A percentile compares a stretch with the other conserved stretches of the same genome.
Conservation (phyloP, 2,329 filamentous ascomycete genomes). For the Colletotrichum noveboracense region DNA sequence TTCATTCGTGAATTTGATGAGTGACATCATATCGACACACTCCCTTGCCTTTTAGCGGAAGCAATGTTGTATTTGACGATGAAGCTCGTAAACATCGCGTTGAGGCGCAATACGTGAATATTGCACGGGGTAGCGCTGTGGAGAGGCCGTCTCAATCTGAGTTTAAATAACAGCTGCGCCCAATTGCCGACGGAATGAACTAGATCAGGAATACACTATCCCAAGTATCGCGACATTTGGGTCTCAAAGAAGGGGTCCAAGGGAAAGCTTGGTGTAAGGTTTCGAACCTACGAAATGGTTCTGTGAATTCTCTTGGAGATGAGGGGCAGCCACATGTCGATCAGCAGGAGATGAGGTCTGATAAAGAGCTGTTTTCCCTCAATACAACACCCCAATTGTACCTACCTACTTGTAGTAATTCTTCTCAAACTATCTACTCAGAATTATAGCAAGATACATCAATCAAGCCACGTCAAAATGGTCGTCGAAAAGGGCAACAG, state of each 20-base stretch:
- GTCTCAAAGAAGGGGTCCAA: background rate
- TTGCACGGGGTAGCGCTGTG: background rate
- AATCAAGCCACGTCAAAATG: background rate
- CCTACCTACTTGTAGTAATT: background rate
- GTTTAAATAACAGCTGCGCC: background rate
- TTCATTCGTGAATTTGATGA: background rate
- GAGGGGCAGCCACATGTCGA: background rate
- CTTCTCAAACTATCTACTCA: background rate
- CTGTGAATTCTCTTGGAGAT: background rate
- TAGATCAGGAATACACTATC: background rate
- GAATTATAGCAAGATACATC: background rate
- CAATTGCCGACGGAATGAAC: background rate
- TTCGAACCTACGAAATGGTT: background rate
- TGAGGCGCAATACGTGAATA: background rate
- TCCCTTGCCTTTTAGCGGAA: rapidly evolving
- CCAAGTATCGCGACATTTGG: background rate
- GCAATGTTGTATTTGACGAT: background rate
- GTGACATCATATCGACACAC: background rate
- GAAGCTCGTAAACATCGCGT: background rate
- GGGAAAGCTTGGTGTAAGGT: background rate
- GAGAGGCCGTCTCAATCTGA: background rate
- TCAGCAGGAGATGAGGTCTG: background rate
- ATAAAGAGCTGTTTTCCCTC: background rate
- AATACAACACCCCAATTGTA: rapidly evolving
- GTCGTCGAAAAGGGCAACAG: background rate